These are phyloP conservation scores for Yamagishiella unicocca DNA, from an alignment of 139 green algal species.

Conservation along the genomic window DNA sequence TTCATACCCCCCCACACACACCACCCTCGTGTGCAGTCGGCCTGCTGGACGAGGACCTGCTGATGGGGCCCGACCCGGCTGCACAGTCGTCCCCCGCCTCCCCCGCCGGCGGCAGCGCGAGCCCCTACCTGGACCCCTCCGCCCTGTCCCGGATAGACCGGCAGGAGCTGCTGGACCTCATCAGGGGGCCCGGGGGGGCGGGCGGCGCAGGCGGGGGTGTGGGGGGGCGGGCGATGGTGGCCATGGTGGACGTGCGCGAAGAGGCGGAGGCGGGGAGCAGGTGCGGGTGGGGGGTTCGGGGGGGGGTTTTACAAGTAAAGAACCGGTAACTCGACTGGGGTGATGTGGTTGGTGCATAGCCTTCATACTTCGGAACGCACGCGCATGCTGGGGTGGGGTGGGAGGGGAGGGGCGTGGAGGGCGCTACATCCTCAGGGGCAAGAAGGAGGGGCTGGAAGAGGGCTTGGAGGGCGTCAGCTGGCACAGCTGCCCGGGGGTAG, in stretches of 20 bases:
- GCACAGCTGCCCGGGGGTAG: too few relatives aligned
- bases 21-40: background rate
- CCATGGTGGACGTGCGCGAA: background rate
- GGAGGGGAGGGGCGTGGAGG: too few relatives aligned
- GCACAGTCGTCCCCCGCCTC: background rate
- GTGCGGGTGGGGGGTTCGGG: too few relatives aligned
- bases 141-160: background rate
- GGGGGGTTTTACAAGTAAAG: too few relatives aligned
- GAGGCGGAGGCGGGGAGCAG: background rate
- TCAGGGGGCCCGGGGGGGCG: background rate
- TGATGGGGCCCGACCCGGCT: background rate
- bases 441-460: too few relatives aligned
- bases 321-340: too few relatives aligned
- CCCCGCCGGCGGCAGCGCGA: background rate
- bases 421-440: too few relatives aligned
- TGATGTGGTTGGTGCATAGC: too few relatives aligned
- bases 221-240: background rate
- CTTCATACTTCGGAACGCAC: too few relatives aligned
- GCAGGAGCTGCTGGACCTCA: conserved; percentile 14
- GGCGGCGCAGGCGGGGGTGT: background rate
- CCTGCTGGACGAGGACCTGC: background rate
- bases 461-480: too few relatives aligned
- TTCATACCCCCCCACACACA: background rate
- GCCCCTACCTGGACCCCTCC: conserved; percentile 1
- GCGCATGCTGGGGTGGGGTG: too few relatives aligned